A percentile compares a stretch with the other conserved stretches of the same genome.
These are phyloP conservation scores for Sporothrix schenckii DNA, from an alignment of 2,329 filamentous ascomycete genomes.

Conservation along the genomic window DNA sequence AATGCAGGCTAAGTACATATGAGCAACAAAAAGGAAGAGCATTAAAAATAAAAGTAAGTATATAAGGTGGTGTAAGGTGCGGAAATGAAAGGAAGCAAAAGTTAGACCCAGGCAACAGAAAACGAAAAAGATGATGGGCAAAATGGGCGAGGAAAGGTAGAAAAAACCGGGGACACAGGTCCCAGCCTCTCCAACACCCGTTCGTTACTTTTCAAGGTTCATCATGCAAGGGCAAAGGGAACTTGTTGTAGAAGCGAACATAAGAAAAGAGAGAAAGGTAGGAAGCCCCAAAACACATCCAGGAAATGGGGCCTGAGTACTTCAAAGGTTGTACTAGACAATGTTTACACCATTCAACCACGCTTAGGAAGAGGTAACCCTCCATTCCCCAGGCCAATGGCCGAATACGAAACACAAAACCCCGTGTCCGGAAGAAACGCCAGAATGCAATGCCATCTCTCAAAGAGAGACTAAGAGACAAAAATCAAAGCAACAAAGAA, in stretches of 20 bases:
- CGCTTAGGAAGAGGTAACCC: not conserved
- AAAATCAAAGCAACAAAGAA: not conserved
- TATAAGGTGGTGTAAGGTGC: not conserved
- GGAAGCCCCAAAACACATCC: conserved; percentile 11
- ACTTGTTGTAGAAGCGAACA: not conserved
- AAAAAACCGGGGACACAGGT: not conserved
- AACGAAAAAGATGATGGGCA: not conserved
- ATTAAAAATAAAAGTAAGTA: conserved; percentile 22
- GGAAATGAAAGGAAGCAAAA: conserved; percentile 10
- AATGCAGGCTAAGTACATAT: conserved; percentile 17
- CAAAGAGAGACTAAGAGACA: not conserved
- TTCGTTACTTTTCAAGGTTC: not conserved
- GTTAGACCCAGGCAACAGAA: conserved; percentile 11
- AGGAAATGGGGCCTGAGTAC: not conserved
- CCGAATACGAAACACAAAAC: conserved; percentile 20
- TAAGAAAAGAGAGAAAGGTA: not conserved
- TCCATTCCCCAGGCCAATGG: not conserved
- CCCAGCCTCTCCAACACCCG: not conserved
- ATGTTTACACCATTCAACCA: not conserved
- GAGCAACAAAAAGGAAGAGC: not conserved
- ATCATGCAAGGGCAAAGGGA: not conserved
- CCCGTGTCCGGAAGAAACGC: conserved; percentile 29
- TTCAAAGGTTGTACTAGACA: not conserved
- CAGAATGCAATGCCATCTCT: conserved; percentile 30
- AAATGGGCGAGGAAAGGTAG: not conserved